Percentiles rank a stretch among this genome's conserved stretches.
phyloP scores from a whole-genome alignment of 176 grass and related monocot genomes.

The Musa schizocarpa region DNA sequence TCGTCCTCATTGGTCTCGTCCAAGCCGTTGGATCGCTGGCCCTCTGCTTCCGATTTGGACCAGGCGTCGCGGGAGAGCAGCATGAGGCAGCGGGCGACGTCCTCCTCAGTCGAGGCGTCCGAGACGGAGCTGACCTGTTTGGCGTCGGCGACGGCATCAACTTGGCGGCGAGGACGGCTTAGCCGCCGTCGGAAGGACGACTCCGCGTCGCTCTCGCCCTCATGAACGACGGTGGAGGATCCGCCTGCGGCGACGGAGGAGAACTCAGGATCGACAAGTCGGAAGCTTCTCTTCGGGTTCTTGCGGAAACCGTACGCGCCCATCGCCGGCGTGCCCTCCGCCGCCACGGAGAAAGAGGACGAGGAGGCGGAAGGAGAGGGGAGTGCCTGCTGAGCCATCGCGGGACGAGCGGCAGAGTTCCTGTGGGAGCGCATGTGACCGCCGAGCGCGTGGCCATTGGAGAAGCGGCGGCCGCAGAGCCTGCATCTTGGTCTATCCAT shows the following conservation, averaged over 20 bases:
- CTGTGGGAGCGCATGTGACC: slow-evolving; percentile 19
- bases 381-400: not conserved
- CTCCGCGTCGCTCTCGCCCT: slow-evolving; percentile 2
- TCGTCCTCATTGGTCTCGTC: too few species aligned
- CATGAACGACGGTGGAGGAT: not conserved
- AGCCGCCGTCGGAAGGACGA: not conserved
- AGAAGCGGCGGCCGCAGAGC: slow-evolving; percentile 12
- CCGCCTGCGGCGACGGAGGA: not conserved
- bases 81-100: slow-evolving; percentile 19
- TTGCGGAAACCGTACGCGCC: not conserved
- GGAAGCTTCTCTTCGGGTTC: slow-evolving; percentile 7
- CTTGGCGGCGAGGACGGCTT: not conserved
- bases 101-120: not conserved
- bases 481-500: slow-evolving; percentile 14
- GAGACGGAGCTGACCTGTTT: slow-evolving; percentile 17
- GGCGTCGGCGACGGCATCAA: not conserved
- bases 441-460: slow-evolving; percentile 12
- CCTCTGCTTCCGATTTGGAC: slow-evolving; percentile 8
- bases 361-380: slow-evolving; percentile 2
- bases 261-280: slow-evolving; percentile 6
- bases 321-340: too few species aligned
- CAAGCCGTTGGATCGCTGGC: not conserved
- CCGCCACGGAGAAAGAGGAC: not conserved
- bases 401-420: too few species aligned
- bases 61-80: slow-evolving; percentile 18